phyloP scores from a whole-genome alignment of 2,329 filamentous ascomycete species.

The Trichoderma lentiforme region DNA sequence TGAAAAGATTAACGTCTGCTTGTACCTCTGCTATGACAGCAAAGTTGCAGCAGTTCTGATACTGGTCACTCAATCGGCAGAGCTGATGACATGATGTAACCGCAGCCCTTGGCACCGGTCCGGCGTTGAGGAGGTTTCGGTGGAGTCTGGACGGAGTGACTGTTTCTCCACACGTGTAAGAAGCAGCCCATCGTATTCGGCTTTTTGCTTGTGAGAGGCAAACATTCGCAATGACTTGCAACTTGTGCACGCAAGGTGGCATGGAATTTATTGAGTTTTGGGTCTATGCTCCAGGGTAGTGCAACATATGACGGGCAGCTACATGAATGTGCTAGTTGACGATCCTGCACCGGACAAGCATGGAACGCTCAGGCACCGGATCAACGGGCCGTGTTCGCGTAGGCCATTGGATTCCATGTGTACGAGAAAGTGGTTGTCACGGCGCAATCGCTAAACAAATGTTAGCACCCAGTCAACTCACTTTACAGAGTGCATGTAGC shows the following conservation, averaged over 20 bases:
- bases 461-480: neutral
- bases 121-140: slow-evolving; percentile 7
- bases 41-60: neutral
- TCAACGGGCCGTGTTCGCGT: neutral
- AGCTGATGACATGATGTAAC: slow-evolving; percentile 7
- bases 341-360: neutral
- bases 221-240: neutral
- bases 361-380: neutral
- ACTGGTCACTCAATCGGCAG: neutral
- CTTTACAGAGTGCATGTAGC: neutral
- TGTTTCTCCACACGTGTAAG: slow-evolving; percentile 8
- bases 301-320: neutral
- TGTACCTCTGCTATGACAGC: neutral
- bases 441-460: neutral
- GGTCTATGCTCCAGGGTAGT: neutral
- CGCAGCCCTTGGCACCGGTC: neutral
- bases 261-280: neutral
- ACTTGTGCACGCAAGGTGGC: neutral
- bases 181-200: slow-evolving; percentile 4
- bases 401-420: neutral
- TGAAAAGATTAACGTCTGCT: neutral
- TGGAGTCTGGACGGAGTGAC: slow-evolving; percentile 4
- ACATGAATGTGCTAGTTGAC: neutral
- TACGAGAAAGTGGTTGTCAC: neutral
- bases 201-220: neutral